Evolutionary conservation across 2,329 filamentous ascomycete genomes (phyloP).

Genomic region (Colletotrichum limetticola): DNA sequence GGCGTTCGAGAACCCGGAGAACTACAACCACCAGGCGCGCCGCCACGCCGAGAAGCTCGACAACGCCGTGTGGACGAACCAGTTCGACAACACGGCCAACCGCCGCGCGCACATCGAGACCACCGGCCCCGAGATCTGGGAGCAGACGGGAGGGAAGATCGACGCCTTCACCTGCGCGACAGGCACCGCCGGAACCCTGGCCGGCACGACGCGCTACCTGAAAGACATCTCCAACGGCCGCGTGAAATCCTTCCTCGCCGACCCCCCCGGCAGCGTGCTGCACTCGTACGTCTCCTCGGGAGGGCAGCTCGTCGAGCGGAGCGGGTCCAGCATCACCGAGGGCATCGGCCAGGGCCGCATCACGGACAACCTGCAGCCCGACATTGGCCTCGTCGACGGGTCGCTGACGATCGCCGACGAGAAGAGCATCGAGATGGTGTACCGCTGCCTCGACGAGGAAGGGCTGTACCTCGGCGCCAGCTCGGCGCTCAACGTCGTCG

Average conservation of each 20-base stretch:
- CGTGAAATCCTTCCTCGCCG: conserved; percentile 90
- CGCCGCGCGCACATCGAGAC: conserved; percentile 95
- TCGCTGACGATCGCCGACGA: conserved; percentile 88
- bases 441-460: conserved; percentile 94
- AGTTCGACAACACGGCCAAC: conserved; percentile 98
- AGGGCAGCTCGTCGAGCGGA: conserved; percentile 83
- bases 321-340: conserved; percentile 92
- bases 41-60: conserved; percentile 87
- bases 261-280: conserved; percentile 92
- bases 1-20: conserved; percentile 92
- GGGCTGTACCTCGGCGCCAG: conserved; percentile 95
- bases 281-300: conserved; percentile 91
- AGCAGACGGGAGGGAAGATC: conserved; percentile 84
- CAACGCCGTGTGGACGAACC: conserved; percentile 98
- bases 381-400: conserved; percentile 86
- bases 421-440: conserved; percentile 98
- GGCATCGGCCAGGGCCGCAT: conserved; percentile 96
- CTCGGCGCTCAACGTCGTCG: conserved; percentile 93
- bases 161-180: conserved; percentile 97
- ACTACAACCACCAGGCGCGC: conserved; percentile 97
- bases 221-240: conserved; percentile 83
- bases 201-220: conserved; percentile 87
- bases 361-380: conserved; percentile 91
- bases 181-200: conserved; percentile 91
- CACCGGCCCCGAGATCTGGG: conserved; percentile 97